Evolutionary conservation across 352 stramenopile species (phyloP).

Genomic region (Blastocystis sp.): DNA sequence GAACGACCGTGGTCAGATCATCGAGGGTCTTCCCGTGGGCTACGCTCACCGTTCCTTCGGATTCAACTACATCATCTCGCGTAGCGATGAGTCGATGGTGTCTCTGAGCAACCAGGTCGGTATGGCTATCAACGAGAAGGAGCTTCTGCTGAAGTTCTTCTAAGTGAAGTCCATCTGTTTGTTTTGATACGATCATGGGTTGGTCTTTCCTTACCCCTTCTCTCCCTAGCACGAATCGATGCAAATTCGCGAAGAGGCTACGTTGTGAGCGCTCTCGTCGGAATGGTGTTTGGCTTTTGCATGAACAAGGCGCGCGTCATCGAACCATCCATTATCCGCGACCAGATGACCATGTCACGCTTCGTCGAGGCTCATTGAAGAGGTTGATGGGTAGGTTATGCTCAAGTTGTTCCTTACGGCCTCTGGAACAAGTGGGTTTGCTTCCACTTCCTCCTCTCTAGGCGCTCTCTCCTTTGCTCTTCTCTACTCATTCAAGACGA

Average conservation of each 20-base stretch:
- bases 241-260: slow-evolving; percentile 40
- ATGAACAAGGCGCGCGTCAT: slow-evolving; percentile 60
- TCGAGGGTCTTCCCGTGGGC: not conserved
- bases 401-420: slow-evolving; percentile 59
- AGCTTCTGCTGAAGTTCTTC: slow-evolving; percentile 6
- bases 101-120: slow-evolving; percentile 11
- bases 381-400: slow-evolving; percentile 56
- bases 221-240: too few relatives aligned
- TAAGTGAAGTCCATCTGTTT: not conserved
- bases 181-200: not conserved
- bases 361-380: not conserved
- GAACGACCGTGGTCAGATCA: slow-evolving; percentile 23
- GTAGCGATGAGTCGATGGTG: not conserved
- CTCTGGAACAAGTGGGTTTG: slow-evolving; percentile 18
- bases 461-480: slow-evolving; percentile 42
- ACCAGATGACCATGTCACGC: slow-evolving; percentile 56
- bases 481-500: slow-evolving; percentile 52
- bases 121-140: slow-evolving; percentile 41
- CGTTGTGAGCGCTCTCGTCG: slow-evolving; percentile 18
- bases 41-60: slow-evolving; percentile 21
- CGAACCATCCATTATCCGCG: slow-evolving; percentile 54
- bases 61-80: not conserved
- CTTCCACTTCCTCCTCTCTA: not conserved
- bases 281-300: slow-evolving; percentile 57
- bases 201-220: too few relatives aligned